These are phyloP conservation scores for Fusarium dimerum DNA, from an alignment of 2,329 filamentous ascomycete genomes.

Conservation along the genomic window DNA sequence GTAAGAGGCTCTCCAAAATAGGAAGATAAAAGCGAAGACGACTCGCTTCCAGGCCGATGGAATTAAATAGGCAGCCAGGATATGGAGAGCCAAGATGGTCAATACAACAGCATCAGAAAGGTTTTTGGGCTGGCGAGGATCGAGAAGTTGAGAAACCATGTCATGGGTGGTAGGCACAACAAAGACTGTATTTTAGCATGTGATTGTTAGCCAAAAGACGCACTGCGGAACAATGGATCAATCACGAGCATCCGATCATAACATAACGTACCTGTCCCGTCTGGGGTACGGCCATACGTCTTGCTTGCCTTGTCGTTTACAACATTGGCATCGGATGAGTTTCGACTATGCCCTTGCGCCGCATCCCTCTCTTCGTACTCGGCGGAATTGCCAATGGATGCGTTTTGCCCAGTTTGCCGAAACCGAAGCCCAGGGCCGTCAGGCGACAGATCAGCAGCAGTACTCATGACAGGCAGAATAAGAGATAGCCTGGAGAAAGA, in stretches of 20 bases:
- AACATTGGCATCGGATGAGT: slow-evolving; percentile 13
- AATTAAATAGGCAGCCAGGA: slow-evolving; percentile 71
- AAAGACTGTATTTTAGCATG: slow-evolving; percentile 66
- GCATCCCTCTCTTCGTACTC: slow-evolving; percentile 15
- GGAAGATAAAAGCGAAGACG: slow-evolving; percentile 78
- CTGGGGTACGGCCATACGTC: slow-evolving; percentile 88
- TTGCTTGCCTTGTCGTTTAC: slow-evolving; percentile 53
- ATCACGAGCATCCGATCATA: slow-evolving; percentile 19
- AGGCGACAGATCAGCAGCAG: slow-evolving; percentile 31
- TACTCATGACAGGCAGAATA: slow-evolving; percentile 29
- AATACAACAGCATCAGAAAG: slow-evolving; percentile 82
- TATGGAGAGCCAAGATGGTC: slow-evolving; percentile 72
- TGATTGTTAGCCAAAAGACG: slow-evolving; percentile 25
- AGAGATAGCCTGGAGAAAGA: slow-evolving; percentile 4
- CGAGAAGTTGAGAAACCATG: slow-evolving; percentile 97
- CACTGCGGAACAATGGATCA: slow-evolving; percentile 5
- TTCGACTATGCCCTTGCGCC: slow-evolving; percentile 12
- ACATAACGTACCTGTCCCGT: slow-evolving; percentile 75
- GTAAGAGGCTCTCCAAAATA: slow-evolving; percentile 91
- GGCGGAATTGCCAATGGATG: slow-evolving; percentile 1
- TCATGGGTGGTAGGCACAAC: slow-evolving; percentile 95
- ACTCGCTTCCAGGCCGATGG: slow-evolving; percentile 70
- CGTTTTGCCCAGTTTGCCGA: slow-evolving; percentile 27
- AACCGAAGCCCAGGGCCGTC: slow-evolving; percentile 31
- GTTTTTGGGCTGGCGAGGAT: slow-evolving; percentile 94